Evolutionary conservation across 805 yeast species (phyloP).

Genomic region (Ogataea ganodermae): DNA sequence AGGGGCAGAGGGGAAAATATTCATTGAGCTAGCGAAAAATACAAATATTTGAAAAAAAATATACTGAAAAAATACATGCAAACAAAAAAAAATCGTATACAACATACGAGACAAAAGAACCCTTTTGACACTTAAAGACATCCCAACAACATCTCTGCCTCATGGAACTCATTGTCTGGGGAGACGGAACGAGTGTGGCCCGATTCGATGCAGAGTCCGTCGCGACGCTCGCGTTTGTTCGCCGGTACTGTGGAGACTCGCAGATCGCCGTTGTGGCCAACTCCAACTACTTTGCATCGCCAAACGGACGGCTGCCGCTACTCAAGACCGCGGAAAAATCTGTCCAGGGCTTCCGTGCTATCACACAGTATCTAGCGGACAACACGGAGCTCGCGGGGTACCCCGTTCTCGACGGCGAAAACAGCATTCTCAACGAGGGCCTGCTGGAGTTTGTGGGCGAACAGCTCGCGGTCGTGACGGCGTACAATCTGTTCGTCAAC

Average conservation of each 20-base stretch:
- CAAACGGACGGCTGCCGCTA: conserved; percentile 52
- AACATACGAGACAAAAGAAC: too few relatives aligned
- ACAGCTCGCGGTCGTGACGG: conserved; percentile 49
- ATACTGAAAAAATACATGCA: neutral
- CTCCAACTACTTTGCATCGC: conserved; percentile 57
- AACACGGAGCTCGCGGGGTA: conserved; percentile 5
- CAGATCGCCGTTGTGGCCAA: conserved; percentile 49
- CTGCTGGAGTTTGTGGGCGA: conserved; percentile 43
- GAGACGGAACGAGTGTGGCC: conserved; percentile 40
- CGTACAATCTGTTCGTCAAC: conserved; percentile 58
- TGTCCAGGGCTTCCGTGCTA: conserved; percentile 45
- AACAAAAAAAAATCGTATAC: too few relatives aligned
- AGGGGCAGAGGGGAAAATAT: too few relatives aligned
- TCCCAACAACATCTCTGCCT: too few relatives aligned
- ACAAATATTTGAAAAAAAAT: neutral
- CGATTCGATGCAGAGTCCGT: conserved; percentile 53
- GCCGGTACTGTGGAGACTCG: conserved; percentile 24
- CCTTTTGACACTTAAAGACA: too few relatives aligned
- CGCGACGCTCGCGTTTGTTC: conserved; percentile 48
- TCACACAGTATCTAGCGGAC: conserved; percentile 35
- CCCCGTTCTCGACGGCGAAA: conserved; percentile 8
- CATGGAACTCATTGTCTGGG: conserved; percentile 46
- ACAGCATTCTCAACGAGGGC: conserved; percentile 43
- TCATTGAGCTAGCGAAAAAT: too few relatives aligned
- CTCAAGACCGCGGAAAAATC: conserved; percentile 28